Evolutionary conservation across 2,329 filamentous ascomycete species (phyloP).

Genomic region (Pezicula radicicola): DNA sequence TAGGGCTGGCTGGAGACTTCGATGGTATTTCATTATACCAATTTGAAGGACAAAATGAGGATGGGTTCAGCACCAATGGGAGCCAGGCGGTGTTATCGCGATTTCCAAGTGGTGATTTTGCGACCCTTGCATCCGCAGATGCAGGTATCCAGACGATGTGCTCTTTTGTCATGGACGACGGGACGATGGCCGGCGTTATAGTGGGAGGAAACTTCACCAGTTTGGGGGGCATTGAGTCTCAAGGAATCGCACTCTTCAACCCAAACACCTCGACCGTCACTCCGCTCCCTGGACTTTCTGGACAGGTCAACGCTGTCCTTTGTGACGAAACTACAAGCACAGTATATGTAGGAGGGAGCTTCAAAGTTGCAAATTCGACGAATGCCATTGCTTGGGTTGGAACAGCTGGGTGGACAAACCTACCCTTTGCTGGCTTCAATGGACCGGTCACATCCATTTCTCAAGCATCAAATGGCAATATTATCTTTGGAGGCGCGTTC

Average conservation of each 20-base stretch:
- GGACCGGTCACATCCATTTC: conserved; percentile 84
- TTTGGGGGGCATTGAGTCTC: conserved; percentile 71
- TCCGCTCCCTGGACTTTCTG: conserved; percentile 76
- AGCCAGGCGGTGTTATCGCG: conserved; percentile 77
- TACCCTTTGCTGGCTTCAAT: conserved; percentile 94
- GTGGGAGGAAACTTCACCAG: conserved; percentile 96
- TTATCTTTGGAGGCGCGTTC: conserved; percentile 90
- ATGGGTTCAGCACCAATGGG: conserved; percentile 66
- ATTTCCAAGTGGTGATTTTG: conserved; percentile 82
- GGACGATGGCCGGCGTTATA: conserved; percentile 69
- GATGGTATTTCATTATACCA: conserved; percentile 87
- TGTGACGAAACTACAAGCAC: conserved; percentile 75
- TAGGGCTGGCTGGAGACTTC: conserved; percentile 87
- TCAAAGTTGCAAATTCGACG: conserved; percentile 74
- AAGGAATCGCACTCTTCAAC: conserved; percentile 79
- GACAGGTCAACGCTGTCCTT: conserved; percentile 76
- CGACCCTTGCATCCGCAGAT: conserved; percentile 72
- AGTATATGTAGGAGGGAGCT: conserved; percentile 91
- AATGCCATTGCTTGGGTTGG: conserved; percentile 85
- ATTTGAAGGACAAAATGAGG: conserved; percentile 75
- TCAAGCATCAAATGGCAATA: conserved; percentile 75
- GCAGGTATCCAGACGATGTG: conserved; percentile 89
- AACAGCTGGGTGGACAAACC: conserved; percentile 67
- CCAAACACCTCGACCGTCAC: conserved; percentile 67
- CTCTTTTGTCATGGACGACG: conserved; percentile 64